These are phyloP conservation scores for Actinomortierella ambigua DNA, from an alignment of 371 early-diverging fungal genomes.

Conservation along the genomic window DNA sequence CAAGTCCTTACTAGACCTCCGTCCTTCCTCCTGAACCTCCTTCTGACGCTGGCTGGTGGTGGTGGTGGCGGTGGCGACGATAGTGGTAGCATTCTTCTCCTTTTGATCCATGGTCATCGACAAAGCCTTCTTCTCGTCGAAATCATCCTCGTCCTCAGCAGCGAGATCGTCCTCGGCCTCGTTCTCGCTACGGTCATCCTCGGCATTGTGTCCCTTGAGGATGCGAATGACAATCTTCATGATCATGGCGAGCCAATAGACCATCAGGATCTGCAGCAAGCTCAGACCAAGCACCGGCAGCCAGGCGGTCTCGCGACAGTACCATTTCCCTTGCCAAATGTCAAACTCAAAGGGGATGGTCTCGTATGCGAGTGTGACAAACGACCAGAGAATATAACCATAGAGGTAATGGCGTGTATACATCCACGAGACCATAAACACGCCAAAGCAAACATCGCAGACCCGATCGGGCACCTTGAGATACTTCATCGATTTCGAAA, in stretches of 20 bases:
- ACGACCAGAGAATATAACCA: slow-evolving; percentile 50
- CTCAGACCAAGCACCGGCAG: slow-evolving; percentile 60
- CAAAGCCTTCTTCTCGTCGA: slow-evolving; percentile 28
- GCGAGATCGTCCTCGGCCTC: slow-evolving; percentile 55
- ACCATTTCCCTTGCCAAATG: slow-evolving; percentile 68
- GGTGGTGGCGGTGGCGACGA: too few relatives aligned
- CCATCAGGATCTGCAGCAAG: slow-evolving; percentile 54
- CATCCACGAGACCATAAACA: slow-evolving; percentile 75
- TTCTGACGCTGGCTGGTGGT: too few relatives aligned
- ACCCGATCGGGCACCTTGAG: slow-evolving; percentile 47
- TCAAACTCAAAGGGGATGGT: slow-evolving; percentile 60
- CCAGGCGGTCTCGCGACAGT: slow-evolving; percentile 48
- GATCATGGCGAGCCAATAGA: slow-evolving; percentile 72
- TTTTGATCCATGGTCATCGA: slow-evolving; percentile 12
- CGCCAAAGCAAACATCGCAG: slow-evolving; percentile 64
- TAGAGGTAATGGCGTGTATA: slow-evolving; percentile 72
- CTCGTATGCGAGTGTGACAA: slow-evolving; percentile 55
- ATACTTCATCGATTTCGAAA: slow-evolving; percentile 68
- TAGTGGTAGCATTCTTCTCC: too few relatives aligned
- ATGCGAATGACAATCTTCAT: slow-evolving; percentile 65
- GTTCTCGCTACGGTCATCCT: slow-evolving; percentile 71
- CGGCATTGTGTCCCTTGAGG: slow-evolving; percentile 57
- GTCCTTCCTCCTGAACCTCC: too few relatives aligned
- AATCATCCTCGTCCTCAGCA: slow-evolving; percentile 41
- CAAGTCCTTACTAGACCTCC: too few relatives aligned